A percentile compares a stretch with the other conserved stretches of the same genome.
Conservation (phyloP, 495 filamentous ascomycete genomes). For the Lineolata rhizophorae region DNA sequence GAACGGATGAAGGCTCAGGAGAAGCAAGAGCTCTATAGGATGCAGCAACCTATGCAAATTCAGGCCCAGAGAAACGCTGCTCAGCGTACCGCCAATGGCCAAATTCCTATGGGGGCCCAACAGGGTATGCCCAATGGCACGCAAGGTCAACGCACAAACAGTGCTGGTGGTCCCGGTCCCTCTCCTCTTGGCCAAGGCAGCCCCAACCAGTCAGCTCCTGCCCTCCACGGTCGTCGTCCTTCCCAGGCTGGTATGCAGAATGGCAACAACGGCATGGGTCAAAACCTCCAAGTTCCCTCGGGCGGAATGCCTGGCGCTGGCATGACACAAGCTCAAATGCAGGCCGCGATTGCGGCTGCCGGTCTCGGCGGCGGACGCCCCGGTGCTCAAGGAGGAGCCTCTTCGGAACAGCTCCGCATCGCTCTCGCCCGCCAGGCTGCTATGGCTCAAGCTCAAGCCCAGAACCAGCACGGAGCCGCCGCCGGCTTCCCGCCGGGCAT, state of each 20-base stretch:
- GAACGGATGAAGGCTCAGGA: constrained; percentile 58
- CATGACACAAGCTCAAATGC: constrained; percentile 56
- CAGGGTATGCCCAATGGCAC: not conserved
- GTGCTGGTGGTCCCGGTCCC: not conserved
- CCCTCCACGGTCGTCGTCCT: not conserved
- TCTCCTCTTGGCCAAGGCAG: not conserved
- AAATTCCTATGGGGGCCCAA: constrained; percentile 1
- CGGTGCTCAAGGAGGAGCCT: constrained; percentile 15
- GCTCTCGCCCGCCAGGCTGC: constrained; percentile 10
- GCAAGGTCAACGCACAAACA: not conserved
- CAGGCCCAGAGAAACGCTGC: constrained; percentile 31
- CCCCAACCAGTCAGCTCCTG: not conserved
- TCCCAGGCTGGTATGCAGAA: constrained; percentile 15
- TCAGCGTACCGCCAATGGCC: not conserved
- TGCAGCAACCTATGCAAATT: constrained; percentile 32
- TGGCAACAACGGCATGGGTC: constrained; percentile 21
- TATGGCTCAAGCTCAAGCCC: constrained; percentile 12
- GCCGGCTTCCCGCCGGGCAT: constrained; percentile 6
- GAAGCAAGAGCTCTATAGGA: constrained; percentile 43
- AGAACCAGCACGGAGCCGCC: constrained; percentile 5
- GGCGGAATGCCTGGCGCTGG: constrained; percentile 45
- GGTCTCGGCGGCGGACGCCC: constrained; percentile 28
- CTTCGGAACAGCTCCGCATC: not conserved
- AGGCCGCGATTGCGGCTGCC: constrained; percentile 33
- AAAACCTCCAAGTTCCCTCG: constrained; percentile 27